Evolutionary conservation across 1,139 yeast genomes (phyloP).

Genomic region (Taphrina pruni): DNA sequence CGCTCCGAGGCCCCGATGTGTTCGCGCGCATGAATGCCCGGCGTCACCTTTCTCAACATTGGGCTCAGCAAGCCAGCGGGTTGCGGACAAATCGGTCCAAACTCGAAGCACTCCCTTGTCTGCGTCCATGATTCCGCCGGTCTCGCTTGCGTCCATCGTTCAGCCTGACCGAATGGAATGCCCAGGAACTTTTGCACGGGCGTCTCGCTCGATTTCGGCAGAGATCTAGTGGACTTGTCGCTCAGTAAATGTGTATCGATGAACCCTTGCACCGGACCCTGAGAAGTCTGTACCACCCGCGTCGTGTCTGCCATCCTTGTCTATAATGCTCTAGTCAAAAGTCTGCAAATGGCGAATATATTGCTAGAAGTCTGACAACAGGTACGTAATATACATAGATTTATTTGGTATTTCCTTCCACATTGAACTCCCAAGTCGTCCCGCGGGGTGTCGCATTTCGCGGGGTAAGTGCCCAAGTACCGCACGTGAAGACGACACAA

Average conservation of each 20-base stretch:
- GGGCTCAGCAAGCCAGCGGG: constrained; percentile 8
- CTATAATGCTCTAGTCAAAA: no score
- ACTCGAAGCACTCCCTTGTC: constrained; percentile 26
- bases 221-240: constrained; percentile 16
- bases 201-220: neutral
- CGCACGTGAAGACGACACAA: neutral
- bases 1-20: constrained; percentile 33
- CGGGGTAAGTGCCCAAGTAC: neutral
- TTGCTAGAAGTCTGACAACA: no score
- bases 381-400: no score
- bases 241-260: constrained; percentile 29
- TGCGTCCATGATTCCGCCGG: constrained; percentile 23
- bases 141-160: constrained; percentile 31
- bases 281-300: constrained; percentile 20
- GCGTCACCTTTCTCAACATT: constrained; percentile 9
- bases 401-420: no score
- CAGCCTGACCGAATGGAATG: constrained; percentile 30
- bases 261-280: constrained; percentile 38
- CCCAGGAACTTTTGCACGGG: constrained; percentile 38
- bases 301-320: constrained; percentile 20
- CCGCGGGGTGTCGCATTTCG: neutral
- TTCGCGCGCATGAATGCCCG: constrained; percentile 10
- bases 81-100: constrained; percentile 32
- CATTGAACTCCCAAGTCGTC: neutral
- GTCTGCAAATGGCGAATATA: no score